Evolutionary conservation across 345 rosid species (phyloP).

Genomic region (Anacardium occidentale): DNA sequence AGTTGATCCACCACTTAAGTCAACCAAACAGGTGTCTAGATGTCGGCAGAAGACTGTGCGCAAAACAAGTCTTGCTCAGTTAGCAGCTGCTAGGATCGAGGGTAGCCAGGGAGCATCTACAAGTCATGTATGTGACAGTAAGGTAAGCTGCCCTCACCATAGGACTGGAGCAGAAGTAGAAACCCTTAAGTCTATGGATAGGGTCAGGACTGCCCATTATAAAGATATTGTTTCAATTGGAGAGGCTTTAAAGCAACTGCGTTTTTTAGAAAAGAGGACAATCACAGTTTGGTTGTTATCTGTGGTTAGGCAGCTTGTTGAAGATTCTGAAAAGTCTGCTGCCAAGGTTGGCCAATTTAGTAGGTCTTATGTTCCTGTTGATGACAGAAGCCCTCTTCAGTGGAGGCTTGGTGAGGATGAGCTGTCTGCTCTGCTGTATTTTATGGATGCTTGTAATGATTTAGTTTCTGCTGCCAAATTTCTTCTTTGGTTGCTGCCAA

Average conservation of each 20-base stretch:
- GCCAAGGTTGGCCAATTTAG: conserved; percentile 56
- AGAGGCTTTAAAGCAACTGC: conserved; percentile 68
- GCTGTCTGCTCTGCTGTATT: conserved; percentile 65
- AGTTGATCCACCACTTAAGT: conserved; percentile 64
- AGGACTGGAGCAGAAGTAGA: conserved; percentile 67
- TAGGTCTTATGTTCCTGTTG: conserved; percentile 54
- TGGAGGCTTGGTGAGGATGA: conserved; percentile 97
- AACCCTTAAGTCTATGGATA: conserved; percentile 50
- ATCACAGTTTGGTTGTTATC: conserved; percentile 75
- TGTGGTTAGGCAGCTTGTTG: conserved; percentile 71
- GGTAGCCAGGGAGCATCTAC: conserved; percentile 98
- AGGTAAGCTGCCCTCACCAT: conserved; percentile 77
- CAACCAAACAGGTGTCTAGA: conserved; percentile 67
- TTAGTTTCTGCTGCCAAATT: conserved; percentile 71
- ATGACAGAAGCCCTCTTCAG: conserved; percentile 51
- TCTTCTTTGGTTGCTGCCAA: conserved; percentile 90
- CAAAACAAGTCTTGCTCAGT: conserved; percentile 84
- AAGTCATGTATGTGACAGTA: conserved; percentile 85
- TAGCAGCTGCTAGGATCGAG: conserved; percentile 93
- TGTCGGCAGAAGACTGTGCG: conserved; percentile 88
- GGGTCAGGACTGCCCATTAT: conserved; percentile 38
- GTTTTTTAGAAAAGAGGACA: conserved; percentile 69
- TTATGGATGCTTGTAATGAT: conserved; percentile 78
- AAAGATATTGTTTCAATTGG: conserved; percentile 71
- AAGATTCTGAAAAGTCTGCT: conserved; percentile 66